phyloP scores from a whole-genome alignment of 352 stramenopile genomes.

The Thraustochytrium sp. region DNA sequence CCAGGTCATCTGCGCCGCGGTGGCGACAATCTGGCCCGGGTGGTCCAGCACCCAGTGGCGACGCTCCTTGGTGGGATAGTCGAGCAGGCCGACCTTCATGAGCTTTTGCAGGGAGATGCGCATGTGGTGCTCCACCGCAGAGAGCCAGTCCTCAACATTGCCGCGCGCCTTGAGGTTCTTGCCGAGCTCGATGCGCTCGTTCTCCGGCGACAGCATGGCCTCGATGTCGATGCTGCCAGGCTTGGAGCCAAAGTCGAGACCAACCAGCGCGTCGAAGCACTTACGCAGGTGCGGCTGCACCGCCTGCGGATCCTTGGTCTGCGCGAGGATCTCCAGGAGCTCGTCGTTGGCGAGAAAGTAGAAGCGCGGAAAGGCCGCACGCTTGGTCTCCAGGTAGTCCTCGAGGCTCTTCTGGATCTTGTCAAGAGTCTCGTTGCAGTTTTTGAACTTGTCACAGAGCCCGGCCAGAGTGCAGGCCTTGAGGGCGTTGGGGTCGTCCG shows the following conservation, averaged over 20 bases:
- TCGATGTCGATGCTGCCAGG: conserved; percentile 71
- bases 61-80: conserved; percentile 68
- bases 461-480: conserved; percentile 17
- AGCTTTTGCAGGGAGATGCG: conserved; percentile 73
- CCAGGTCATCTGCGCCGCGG: conserved; percentile 87
- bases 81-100: conserved; percentile 71
- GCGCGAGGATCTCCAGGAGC: conserved; percentile 84
- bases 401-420: conserved; percentile 63
- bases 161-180: conserved; percentile 81
- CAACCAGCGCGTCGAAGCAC: conserved; percentile 75
- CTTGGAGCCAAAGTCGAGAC: conserved; percentile 48
- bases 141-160: conserved; percentile 51
- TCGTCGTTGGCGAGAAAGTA: conserved; percentile 93
- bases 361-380: conserved; percentile 66
- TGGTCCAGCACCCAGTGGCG: conserved; percentile 84
- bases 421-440: conserved; percentile 57
- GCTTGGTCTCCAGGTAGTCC: conserved; percentile 65
- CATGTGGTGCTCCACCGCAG: conserved; percentile 82
- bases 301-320: conserved; percentile 85
- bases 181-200: conserved; percentile 75
- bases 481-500: conserved; percentile 43
- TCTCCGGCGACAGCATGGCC: conserved; percentile 83
- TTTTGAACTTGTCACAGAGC: conserved; percentile 41
- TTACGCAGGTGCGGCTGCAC: conserved; percentile 88
- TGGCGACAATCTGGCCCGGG: conserved; percentile 83